phyloP scores from a whole-genome alignment of 805 yeast genomes.

The Yamadazyma endophytica region DNA sequence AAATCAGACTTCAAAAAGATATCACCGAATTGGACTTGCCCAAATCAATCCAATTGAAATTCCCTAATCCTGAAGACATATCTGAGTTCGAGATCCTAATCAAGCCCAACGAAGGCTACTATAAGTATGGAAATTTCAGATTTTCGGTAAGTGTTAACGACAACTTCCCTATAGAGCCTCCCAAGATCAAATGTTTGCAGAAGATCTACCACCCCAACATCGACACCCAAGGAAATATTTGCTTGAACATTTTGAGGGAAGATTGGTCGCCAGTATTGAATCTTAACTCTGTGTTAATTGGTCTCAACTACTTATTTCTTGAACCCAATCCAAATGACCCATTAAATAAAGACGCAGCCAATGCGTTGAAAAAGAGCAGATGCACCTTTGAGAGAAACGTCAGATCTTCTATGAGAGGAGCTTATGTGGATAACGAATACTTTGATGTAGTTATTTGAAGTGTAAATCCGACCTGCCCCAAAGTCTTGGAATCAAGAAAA shows the following conservation, averaged over 20 bases:
- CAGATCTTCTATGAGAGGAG: slow-evolving; percentile 67
- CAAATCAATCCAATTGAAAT: slow-evolving; percentile 46
- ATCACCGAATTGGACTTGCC: slow-evolving; percentile 67
- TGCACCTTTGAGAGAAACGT: slow-evolving; percentile 55
- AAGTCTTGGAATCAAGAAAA: too few species aligned
- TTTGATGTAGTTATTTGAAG: slow-evolving; percentile 58
- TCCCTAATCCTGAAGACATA: slow-evolving; percentile 52
- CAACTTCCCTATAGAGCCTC: slow-evolving; percentile 89
- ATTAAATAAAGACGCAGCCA: slow-evolving; percentile 85
- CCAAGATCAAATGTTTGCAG: slow-evolving; percentile 68
- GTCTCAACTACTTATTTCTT: slow-evolving; percentile 76
- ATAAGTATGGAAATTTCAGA: slow-evolving; percentile 61
- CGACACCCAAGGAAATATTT: slow-evolving; percentile 84
- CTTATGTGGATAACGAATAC: slow-evolving; percentile 47
- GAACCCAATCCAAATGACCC: slow-evolving; percentile 95
- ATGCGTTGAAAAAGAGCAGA: slow-evolving; percentile 35
- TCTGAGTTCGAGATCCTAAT: slow-evolving; percentile 59
- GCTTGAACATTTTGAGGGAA: slow-evolving; percentile 85
- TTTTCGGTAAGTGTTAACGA: slow-evolving; percentile 65
- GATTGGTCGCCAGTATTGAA: slow-evolving; percentile 96
- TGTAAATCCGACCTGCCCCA: too few species aligned
- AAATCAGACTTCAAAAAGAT: slow-evolving; percentile 72
- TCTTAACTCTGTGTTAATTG: slow-evolving; percentile 75
- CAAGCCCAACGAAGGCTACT: slow-evolving; percentile 69
- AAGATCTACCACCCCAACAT: slow-evolving; percentile 92